Base-by-base conservation (phyloP, 1,284 basidiomycete genomes). In the Tilletiopsis washingtonensis region DNA sequence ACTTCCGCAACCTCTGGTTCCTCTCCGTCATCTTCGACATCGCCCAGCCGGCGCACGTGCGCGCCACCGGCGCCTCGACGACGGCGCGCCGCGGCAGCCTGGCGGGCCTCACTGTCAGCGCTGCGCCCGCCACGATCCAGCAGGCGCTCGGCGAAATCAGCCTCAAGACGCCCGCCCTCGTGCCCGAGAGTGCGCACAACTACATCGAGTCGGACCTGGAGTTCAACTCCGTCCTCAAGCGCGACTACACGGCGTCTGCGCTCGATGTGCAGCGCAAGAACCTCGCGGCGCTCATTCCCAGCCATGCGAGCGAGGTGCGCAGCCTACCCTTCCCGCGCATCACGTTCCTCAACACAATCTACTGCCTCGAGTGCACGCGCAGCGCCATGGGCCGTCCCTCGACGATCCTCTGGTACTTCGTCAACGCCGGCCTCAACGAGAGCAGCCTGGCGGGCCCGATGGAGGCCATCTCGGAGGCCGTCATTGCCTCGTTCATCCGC, bases 1-100 rank as follows among this genome's bases (percentile, higher is more conserved):
- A 89, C 17, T 98, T 96, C 80, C 82, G 91, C 42, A 91, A 90
- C 71, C 80, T 91, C 76, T 98, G 93, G 93, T 89, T 94, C 75
- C 76, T 96, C 12, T 89, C 87, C 64, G 81, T 86, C 17, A 79
- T 96, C 14, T 90, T 91, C 65, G 82, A 85, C 32, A 85, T 89
- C 59, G 83, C 74, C 50, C 55, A 57, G 24, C 60, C 56, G 15
- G 47, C 41, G 11, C 44, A 29, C 3, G 36, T 44, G 15, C 46
- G 51, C 14, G 40, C 47, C 29, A 43, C 24, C 11, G 40, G 51
- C n/a, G 36, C 29, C 19, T n/a, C 34, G 7, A 6, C 5, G 17
- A 26, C 19, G 20, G 36, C 39, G 12, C 19, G 20, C n/a, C 9
- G 14, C 9, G 23, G 20, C 9, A 27, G 21, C 4, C 32, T 34